Evolutionary conservation across 78 protist genomes (phyloP).

Genomic region (Dictyostelium brefeldianum): DNA sequence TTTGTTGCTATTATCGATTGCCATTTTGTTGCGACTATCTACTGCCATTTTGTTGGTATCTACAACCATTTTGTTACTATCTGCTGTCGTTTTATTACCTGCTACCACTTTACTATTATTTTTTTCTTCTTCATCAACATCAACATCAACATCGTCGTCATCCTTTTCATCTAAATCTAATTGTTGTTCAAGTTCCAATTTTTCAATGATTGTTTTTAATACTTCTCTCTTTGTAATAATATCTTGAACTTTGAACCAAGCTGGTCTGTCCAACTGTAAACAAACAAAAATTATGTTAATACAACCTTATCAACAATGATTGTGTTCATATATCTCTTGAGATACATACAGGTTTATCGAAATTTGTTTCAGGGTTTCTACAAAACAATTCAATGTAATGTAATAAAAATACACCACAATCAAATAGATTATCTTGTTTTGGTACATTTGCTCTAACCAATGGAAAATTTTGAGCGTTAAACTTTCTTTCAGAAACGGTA

Average conservation of each 20-base stretch:
- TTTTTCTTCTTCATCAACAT: too few species aligned
- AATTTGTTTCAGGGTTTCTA: constrained; percentile 63
- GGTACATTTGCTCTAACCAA: constrained; percentile 37
- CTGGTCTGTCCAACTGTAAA: constrained; percentile 28
- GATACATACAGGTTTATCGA: constrained; percentile 40
- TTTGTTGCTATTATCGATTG: too few species aligned
- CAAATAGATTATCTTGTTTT: constrained; percentile 70
- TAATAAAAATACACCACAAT: constrained; percentile 78
- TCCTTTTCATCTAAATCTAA: background rate
- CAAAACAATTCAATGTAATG: constrained; percentile 82
- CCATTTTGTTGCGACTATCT: too few species aligned
- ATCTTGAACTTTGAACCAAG: constrained; percentile 43
- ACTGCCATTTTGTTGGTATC: too few species aligned
- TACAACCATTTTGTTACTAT: background rate
- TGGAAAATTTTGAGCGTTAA: constrained; percentile 34
- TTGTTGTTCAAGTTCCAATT: constrained; percentile 8
- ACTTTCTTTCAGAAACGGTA: constrained; percentile 17
- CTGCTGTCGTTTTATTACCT: background rate
- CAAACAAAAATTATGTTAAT: background rate
- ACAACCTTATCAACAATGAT: background rate
- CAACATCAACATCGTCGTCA: background rate
- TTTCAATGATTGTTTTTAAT: constrained; percentile 29
- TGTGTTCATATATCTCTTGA: background rate
- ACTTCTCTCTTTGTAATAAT: constrained; percentile 36
- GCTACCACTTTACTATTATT: background rate